Percentiles rank a stretch among this genome's conserved stretches.
phyloP scores from a whole-genome alignment of 192 early-diverging fungal species.

The Phlyctochytrium planicorne region DNA sequence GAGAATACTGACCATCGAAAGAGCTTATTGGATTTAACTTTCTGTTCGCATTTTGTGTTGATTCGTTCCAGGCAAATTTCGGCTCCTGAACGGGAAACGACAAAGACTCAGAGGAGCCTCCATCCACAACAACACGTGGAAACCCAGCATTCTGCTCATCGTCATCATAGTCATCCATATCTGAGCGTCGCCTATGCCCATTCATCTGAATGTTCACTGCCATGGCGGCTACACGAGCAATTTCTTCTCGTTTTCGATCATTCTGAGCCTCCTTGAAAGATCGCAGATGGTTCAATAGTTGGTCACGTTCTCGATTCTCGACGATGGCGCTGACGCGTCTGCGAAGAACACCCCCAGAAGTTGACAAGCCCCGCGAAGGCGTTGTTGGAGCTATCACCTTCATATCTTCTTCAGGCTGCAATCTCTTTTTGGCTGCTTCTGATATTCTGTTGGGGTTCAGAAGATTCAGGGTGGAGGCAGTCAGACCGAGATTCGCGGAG shows the following conservation, averaged over 20 bases:
- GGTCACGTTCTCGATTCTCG: neutral
- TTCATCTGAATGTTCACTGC: neutral
- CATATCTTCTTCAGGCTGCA: constrained; percentile 36
- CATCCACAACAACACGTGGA: neutral
- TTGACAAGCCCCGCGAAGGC: neutral
- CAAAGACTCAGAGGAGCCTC: too few relatives aligned
- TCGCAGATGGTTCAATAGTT: neutral
- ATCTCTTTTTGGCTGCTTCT: constrained; percentile 36
- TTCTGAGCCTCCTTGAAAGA: neutral
- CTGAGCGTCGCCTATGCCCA: too few relatives aligned
- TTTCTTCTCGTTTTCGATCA: neutral
- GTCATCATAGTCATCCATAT: neutral
- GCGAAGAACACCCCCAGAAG: neutral
- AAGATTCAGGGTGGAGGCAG: too few relatives aligned
- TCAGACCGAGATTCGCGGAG: too few relatives aligned
- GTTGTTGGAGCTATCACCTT: neutral
- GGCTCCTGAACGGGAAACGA: too few relatives aligned
- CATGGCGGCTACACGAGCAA: neutral
- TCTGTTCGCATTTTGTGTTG: too few relatives aligned
- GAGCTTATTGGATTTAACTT: too few relatives aligned
- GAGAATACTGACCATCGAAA: too few relatives aligned
- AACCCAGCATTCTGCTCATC: neutral
- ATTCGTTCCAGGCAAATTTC: too few relatives aligned
- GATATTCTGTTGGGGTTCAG: too few relatives aligned
- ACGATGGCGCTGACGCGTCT: neutral